These are phyloP conservation scores for Prillingera fragicola DNA, from an alignment of 1,284 basidiomycete genomes.

Conservation along the genomic window DNA sequence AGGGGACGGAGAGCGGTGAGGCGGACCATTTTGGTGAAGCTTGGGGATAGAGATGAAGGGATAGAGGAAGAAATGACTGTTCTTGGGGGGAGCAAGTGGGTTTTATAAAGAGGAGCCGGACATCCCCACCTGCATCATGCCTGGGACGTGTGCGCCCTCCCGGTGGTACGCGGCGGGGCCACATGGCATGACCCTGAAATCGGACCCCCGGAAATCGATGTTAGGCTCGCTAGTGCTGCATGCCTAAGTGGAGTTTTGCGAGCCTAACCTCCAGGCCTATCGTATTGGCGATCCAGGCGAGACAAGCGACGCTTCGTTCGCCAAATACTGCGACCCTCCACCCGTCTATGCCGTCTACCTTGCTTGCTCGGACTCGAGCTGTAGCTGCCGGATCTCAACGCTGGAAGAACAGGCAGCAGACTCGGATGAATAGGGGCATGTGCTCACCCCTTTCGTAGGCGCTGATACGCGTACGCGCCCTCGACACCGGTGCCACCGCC, in stretches of 20 bases:
- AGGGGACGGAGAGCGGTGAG: slow-evolving; percentile 7
- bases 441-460: no score
- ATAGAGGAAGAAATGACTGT: not conserved
- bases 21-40: slow-evolving; percentile 3
- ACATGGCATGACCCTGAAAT: not conserved
- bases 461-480: no score
- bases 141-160: not conserved
- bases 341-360: no score
- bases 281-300: no score
- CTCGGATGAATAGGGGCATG: no score
- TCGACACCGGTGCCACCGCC: not conserved
- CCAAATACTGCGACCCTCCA: no score
- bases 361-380: no score
- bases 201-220: not conserved
- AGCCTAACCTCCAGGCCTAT: not conserved
- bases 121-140: not conserved
- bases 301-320: no score
- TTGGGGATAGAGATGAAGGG: not conserved
- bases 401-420: no score
- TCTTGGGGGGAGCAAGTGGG: not conserved
- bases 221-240: not conserved
- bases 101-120: not conserved
- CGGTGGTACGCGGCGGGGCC: not conserved
- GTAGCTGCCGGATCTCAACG: no score
- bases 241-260: not conserved